phyloP scores from a whole-genome alignment of 2,329 filamentous ascomycete species.

The Davidsoniella virescens region DNA sequence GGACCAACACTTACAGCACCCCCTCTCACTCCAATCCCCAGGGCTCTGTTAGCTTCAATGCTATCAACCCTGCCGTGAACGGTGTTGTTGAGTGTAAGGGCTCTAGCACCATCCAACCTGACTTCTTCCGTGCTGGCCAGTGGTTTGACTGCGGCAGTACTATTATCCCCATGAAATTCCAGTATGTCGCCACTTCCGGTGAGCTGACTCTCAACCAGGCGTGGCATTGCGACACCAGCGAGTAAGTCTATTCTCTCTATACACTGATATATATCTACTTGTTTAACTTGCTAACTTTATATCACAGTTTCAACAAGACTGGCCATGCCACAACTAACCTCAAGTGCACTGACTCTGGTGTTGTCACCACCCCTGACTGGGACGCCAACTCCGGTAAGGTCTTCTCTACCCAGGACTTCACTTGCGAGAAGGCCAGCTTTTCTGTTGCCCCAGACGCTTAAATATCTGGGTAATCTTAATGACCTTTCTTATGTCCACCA shows the following conservation, averaged over 20 bases:
- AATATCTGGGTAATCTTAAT: background rate
- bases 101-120: conserved; percentile 25
- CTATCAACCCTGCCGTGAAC: conserved; percentile 29
- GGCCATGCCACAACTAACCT: background rate
- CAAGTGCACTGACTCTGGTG: background rate
- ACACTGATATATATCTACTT: background rate
- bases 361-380: conserved; percentile 17
- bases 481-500: background rate
- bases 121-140: conserved; percentile 34
- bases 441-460: background rate
- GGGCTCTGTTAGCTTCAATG: conserved; percentile 32
- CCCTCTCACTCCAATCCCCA: conserved; percentile 34
- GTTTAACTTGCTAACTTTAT: background rate
- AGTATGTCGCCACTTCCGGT: conserved; percentile 23
- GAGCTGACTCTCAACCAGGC: conserved; percentile 30
- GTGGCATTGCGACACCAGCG: conserved; percentile 25
- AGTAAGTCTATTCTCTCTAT: background rate
- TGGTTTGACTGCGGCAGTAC: conserved; percentile 26
- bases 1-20: conserved; percentile 32
- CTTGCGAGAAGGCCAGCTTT: conserved; percentile 15
- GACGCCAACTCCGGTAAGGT: conserved; percentile 16
- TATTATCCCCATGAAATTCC: conserved; percentile 23
- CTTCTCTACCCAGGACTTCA: conserved; percentile 19
- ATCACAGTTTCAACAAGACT: background rate
- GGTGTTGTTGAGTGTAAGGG: conserved; percentile 25